phyloP scores from a whole-genome alignment of 495 filamentous ascomycete genomes.

The Hypoxylon fragiforme region DNA sequence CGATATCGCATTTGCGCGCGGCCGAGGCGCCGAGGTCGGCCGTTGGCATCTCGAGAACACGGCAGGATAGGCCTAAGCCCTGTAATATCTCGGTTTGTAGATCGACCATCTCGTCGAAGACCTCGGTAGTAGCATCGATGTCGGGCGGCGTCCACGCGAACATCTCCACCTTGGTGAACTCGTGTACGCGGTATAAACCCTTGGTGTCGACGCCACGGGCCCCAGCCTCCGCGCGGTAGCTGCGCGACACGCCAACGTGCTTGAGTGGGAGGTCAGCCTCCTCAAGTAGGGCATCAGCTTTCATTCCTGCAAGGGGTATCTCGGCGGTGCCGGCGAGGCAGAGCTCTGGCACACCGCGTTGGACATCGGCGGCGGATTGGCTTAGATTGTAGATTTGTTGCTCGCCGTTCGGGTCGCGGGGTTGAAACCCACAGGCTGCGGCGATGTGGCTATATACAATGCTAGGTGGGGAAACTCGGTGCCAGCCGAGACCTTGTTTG shows the following conservation, averaged over 20 bases:
- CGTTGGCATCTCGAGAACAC: slow-evolving; percentile 90
- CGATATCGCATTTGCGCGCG: slow-evolving; percentile 84
- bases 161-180: slow-evolving; percentile 98
- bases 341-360: slow-evolving; percentile 64
- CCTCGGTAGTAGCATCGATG: slow-evolving; percentile 45
- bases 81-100: slow-evolving; percentile 83
- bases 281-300: slow-evolving; percentile 70
- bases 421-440: slow-evolving; percentile 88
- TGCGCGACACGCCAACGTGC: slow-evolving; percentile 78
- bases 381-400: slow-evolving; percentile 84
- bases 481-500: slow-evolving; percentile 65
- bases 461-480: slow-evolving; percentile 76
- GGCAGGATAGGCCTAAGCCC: slow-evolving; percentile 77
- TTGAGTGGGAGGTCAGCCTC: slow-evolving; percentile 70
- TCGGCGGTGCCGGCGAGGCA: slow-evolving; percentile 87
- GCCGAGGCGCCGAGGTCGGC: slow-evolving; percentile 87
- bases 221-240: slow-evolving; percentile 93
- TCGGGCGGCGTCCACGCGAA: slow-evolving; percentile 79
- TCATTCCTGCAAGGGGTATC: slow-evolving; percentile 91
- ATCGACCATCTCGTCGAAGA: slow-evolving; percentile 81
- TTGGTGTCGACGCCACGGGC: slow-evolving; percentile 87
- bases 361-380: slow-evolving; percentile 60
- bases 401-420: slow-evolving; percentile 85
- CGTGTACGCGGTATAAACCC: slow-evolving; percentile 96
- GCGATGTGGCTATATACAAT: slow-evolving; percentile 92